These are phyloP conservation scores for Abrus precatorius DNA, from an alignment of 306 rosid genomes.

Conservation along the genomic window DNA sequence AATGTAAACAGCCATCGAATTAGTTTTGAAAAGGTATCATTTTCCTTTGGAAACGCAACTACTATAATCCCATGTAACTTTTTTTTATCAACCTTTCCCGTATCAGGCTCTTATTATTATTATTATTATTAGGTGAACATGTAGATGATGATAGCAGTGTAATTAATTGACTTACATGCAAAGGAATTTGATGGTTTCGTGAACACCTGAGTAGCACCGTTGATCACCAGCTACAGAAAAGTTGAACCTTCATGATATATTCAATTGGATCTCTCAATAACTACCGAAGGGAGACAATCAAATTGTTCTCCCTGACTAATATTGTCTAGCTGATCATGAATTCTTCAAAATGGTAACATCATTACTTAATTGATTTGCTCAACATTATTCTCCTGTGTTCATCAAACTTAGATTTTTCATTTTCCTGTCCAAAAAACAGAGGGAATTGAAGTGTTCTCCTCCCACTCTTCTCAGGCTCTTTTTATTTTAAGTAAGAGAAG, in stretches of 20 bases:
- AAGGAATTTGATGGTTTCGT: background rate
- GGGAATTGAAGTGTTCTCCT: background rate
- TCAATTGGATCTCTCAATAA: slow-evolving; percentile 15
- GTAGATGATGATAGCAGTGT: background rate
- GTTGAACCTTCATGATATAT: background rate
- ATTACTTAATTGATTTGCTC: background rate
- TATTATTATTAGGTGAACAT: background rate
- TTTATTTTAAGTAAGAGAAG: too few species aligned
- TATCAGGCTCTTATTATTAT: background rate
- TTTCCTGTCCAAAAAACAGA: background rate
- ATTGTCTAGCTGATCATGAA: background rate
- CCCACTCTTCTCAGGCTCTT: background rate
- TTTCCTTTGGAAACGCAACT: slow-evolving; percentile 12
- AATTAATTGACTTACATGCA: background rate
- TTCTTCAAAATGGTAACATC: background rate
- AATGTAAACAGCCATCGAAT: slow-evolving; percentile 9
- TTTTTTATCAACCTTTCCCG: slow-evolving; percentile 28
- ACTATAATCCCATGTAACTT: slow-evolving; percentile 17
- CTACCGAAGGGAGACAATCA: background rate
- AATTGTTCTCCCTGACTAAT: background rate
- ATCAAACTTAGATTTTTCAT: background rate
- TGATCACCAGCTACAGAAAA: background rate
- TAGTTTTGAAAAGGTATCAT: background rate
- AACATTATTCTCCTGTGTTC: background rate
- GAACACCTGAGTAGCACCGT: background rate